A percentile compares a stretch with the other conserved stretches of the same genome.
Evolutionary conservation across 768 basidiomycete species (phyloP).

Genomic region (Rhodocollybia butyracea): DNA sequence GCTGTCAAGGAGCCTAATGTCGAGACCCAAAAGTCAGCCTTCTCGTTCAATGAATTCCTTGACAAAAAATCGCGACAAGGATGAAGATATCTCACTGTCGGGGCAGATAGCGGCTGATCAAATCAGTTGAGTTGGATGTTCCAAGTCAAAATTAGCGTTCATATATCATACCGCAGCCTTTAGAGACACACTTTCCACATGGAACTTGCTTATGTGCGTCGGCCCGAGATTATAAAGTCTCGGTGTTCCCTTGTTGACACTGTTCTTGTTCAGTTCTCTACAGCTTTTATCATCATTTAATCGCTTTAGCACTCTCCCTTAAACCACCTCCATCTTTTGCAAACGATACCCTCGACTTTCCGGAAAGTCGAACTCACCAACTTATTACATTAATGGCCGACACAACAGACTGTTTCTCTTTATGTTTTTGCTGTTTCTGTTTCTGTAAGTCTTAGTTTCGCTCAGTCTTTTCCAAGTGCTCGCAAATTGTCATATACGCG

Average conservation of each 20-base stretch:
- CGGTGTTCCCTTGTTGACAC: too few species aligned
- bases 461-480: neutral
- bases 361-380: neutral
- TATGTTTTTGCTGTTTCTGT: constrained; percentile 5
- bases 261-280: too few species aligned
- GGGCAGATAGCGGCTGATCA: constrained; percentile 55
- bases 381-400: too few species aligned
- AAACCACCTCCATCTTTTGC: neutral
- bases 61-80: neutral
- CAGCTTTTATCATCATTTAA: neutral
- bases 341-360: neutral
- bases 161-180: constrained; percentile 67
- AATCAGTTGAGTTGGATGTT: neutral
- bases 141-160: neutral
- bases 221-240: too few species aligned
- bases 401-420: constrained; percentile 1
- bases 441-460: neutral
- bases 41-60: too few species aligned
- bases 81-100: constrained; percentile 46
- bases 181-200: constrained; percentile 73
- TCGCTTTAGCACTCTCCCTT: neutral
- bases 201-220: constrained; percentile 74
- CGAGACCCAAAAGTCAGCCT: too few species aligned
- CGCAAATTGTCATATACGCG: neutral
- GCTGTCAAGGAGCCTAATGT: constrained; percentile 56